Evolutionary conservation across 176 grass and related monocot species (phyloP), one percentile per base, ranked within the genome.

Genomic region (maize (Zea mays)): DNA sequence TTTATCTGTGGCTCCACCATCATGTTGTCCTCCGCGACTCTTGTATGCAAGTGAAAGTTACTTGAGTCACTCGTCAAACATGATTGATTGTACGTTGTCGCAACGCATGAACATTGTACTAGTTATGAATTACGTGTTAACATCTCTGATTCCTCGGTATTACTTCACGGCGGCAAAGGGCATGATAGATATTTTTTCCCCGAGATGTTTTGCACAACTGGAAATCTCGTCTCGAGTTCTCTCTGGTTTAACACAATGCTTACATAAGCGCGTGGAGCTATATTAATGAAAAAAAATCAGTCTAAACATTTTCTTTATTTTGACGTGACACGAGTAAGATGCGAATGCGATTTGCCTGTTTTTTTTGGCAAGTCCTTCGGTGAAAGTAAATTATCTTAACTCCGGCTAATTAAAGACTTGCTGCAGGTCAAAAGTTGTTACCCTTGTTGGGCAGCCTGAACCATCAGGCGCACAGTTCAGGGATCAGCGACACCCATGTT

Each of bases 191-290:
- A 3, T 60, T 13, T 52, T 52, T 82, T 52, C 69, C 69, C 1
- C 27, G 27, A 72, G 41, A 62, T 43, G n/a, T 52, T 42, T 52
- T 65, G 36, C 16, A 64, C 35, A 34, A 7, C 44, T 54, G 8
- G 45, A 16, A 49, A n/a, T 72, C 56, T 71, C 47, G 20, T 48
- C 13, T 66, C 46, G 49, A 15, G 67, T 49, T 76, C 63, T 70
- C 38, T 75, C 35, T 55, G 14, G 14, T 65, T 47, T 47, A 61
- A 67, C 11, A 3, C 5, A 7, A 54, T 52, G 50, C 13, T 52
- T 52, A 52, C 6, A 75, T 5, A 51, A 78, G 33, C 37, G 1
- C 19, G 44, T 27, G 0, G 27, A 27, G 4, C 44, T 10, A 45
- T 39, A 65, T 51, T 46, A 37, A 64, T 77, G 34, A 8, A 55